A percentile compares a stretch with the other conserved stretches of the same genome.
phyloP scores from a whole-genome alignment of 768 basidiomycete species.

The Harrya chromipes region DNA sequence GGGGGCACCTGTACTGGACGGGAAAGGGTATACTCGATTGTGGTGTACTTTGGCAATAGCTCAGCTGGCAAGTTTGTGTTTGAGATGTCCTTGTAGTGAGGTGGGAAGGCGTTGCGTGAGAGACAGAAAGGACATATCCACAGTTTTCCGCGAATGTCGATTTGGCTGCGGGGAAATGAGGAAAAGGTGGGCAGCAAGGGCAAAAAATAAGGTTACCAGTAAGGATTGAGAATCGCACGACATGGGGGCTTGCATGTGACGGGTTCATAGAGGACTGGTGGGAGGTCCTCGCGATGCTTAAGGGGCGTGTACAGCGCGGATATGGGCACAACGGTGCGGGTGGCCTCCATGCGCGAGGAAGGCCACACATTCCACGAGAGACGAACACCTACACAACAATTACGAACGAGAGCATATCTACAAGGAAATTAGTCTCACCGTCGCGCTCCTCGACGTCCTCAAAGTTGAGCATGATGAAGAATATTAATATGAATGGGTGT shows the following conservation, averaged over 20 bases:
- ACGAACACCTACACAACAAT: conserved; percentile 65
- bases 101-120: conserved; percentile 93
- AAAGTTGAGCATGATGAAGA: conserved; percentile 66
- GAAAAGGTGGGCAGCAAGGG: not conserved
- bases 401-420: not conserved
- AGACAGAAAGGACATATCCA: conserved; percentile 99
- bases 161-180: conserved; percentile 61
- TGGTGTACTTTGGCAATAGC: conserved; percentile 96
- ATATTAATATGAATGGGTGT: conserved; percentile 27
- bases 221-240: conserved; percentile 95
- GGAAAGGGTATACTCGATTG: conserved; percentile 98
- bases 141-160: conserved; percentile 96
- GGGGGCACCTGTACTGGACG: conserved; percentile 91
- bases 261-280: conserved; percentile 95
- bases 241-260: conserved; percentile 98
- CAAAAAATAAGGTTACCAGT: conserved; percentile 61
- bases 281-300: conserved; percentile 90
- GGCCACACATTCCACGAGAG: conserved; percentile 99
- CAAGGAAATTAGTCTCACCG: conserved; percentile 46
- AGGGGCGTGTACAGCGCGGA: conserved; percentile 96
- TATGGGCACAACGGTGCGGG: conserved; percentile 96
- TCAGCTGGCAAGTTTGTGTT: conserved; percentile 96
- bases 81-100: conserved; percentile 98
- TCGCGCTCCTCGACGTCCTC: conserved; percentile 98
- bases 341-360: conserved; percentile 96